Base-by-base conservation (phyloP, 2,329 filamentous ascomycete species). In the Sporothrix brunneoviolacea region DNA sequence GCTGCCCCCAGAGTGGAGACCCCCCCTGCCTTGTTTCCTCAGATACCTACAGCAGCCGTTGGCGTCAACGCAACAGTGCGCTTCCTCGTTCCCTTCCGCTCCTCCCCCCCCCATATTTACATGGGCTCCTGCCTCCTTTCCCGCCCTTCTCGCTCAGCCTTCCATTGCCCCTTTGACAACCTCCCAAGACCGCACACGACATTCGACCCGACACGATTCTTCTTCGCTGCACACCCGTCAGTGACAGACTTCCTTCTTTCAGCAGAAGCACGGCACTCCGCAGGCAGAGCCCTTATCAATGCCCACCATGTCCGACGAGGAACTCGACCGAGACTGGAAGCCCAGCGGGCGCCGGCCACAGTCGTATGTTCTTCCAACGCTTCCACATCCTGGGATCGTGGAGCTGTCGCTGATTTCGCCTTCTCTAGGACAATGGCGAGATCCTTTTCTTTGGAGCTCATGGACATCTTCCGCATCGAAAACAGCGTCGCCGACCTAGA, bases 381-480 rank as follows among this genome's bases (percentile, higher is more conserved):
- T n/a, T n/a, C n/a, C n/a, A n/a, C n/a, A n/a, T n/a, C n/a, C n/a
- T n/a, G n/a, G n/a, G n/a, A n/a, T n/a, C n/a, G n/a, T n/a, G n/a
- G n/a, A n/a, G n/a, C n/a, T n/a, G n/a, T n/a, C n/a, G n/a, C n/a
- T n/a, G n/a, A n/a, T n/a, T n/a, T n/a, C n/a, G n/a, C n/a, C 18
- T 27, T 32, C 12, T 8, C n/a, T n/a, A 95, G 91, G 57, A 93
- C 88, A 54, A 83, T 95, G 68, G 91, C 90, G 48, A 85, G 82
- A 60, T 88, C 86, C 64, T 95, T 96, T 70, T 91, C 89, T 53
- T 75, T 82, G 39, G 88, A 91, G 65, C 76, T 96, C 54, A 86
- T 91, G 73, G 85, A 89, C 65, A 85, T 94, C 60, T 96, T 96
- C 73, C 85, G 86, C 62, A 83, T 96, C 63, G 88, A 93, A 60